Base-by-base conservation (phyloP, 202 grass and related monocot genomes). In the Schoenoplectus triqueter region DNA sequence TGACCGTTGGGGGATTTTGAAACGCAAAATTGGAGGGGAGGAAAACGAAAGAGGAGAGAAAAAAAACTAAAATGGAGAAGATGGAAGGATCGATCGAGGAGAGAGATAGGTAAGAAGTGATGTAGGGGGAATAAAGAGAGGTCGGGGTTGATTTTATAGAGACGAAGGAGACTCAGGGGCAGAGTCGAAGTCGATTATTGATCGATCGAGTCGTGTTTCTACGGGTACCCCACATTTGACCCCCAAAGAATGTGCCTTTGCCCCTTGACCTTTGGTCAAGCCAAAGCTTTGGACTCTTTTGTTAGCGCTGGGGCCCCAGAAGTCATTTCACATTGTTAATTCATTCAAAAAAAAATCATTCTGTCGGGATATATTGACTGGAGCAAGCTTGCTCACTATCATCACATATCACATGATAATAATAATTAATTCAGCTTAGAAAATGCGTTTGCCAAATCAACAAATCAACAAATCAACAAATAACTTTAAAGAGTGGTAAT, bases 61-160 rank as follows among this genome's bases (percentile, higher is more conserved):
- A 31, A 31, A 78, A 73, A 39, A 7, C 13, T 39, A 3, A 59
- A 56, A 60, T 72, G 76, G 55, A 76, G 64, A 20, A 1, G 75
- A 31, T 31, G 31, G 73, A 51, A 65, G 31, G 41, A 64, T n/a
- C 5, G 52, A 86, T 83, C 67, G 71, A 81, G 84, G 69, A 86
- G 68, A 76, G 69, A 80, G 10, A 78, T 21, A 31, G 31, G 31
- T 31, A 31, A 31, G 31, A 31, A 31, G 31, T 31, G 31, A 31
- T 21, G 64, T 56, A 11, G 56, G 10, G 44, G 45, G 47, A 60
- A 65, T 77, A 67, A 69, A 79, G 50, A 79, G 66, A 68, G 7
- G 74, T 46, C 17, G 2, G 62, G 45, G 44, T 80, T 66, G 56
- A 56, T 75, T 64, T 69, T 52, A 86, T 78, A 66, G 40, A 59